Evolutionary conservation across 1,284 basidiomycete species (phyloP), one percentile per base, ranked within the genome.

Genomic region (Waitea zeae): DNA sequence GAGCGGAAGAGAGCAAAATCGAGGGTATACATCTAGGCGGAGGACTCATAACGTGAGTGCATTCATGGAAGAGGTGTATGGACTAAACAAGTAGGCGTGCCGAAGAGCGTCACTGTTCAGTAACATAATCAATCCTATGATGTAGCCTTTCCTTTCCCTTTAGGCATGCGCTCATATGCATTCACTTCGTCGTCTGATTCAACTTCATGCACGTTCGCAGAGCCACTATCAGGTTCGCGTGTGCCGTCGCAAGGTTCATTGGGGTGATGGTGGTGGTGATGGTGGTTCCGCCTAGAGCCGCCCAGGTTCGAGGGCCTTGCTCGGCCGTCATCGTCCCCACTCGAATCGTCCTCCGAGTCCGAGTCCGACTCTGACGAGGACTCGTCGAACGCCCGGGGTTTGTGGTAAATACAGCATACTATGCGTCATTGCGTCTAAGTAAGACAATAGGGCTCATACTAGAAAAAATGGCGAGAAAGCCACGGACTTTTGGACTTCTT

Each of bases 371-470:
- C 77, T 27, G 66, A 72, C 0, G 80, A 82, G 14, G 81, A 84
- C 51, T 87, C 82, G 53, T 84, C 82, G 41, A 82, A 86, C 34
- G 47, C 53, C 39, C 67, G 66, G 0, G 80, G 78, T 48, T 79
- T 84, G 50, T 86, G 81, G 50, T 86, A 89, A 45, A 89, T 87
- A 50, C 86, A 89, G 49, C 86, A 89, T 37, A 89, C 86, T 89
- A 40, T 17, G 31, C 9, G n/a, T n/a, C n/a, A n/a, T n/a, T n/a
- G n/a, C n/a, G n/a, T n/a, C n/a, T n/a, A n/a, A n/a, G n/a, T n/a
- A n/a, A n/a, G 5, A 11, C 34, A 3, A 17, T 13, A 11, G 34
- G 17, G 13, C 18, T 24, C 36, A 12, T 11, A 38, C 33, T 11
- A 17, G 11, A 24, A 11, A 26, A n/a, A 17, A 36, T 2, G 17